These are phyloP conservation scores for Sphaerosporella brunnea DNA, from an alignment of 495 filamentous ascomycete genomes.

Conservation along the genomic window DNA sequence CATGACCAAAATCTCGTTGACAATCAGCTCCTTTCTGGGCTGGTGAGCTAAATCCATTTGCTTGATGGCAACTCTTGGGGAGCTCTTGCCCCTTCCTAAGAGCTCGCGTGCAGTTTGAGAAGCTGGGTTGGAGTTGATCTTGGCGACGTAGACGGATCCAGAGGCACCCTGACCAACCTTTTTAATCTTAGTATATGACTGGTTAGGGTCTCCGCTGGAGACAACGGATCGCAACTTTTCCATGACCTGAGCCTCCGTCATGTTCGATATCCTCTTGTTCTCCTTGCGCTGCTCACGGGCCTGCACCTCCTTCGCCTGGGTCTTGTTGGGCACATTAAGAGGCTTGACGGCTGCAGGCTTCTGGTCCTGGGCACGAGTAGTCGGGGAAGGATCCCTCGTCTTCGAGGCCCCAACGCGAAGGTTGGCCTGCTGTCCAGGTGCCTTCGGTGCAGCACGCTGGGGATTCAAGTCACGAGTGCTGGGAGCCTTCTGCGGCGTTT, in stretches of 20 bases:
- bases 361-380: conserved; percentile 7
- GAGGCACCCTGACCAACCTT: conserved; percentile 98
- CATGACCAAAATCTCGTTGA: conserved; percentile 99
- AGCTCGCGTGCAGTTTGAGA: conserved; percentile 25
- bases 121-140: conserved; percentile 43
- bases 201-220: conserved; percentile 74
- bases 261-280: conserved; percentile 83
- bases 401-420: conserved; percentile 3
- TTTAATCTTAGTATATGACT: conserved; percentile 94
- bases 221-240: conserved; percentile 80
- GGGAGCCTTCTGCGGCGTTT: conserved; percentile 15
- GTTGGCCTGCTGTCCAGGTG: conserved; percentile 29
- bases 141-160: conserved; percentile 92
- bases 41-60: conserved; percentile 98
- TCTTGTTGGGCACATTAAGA: conserved; percentile 71
- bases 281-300: conserved; percentile 49
- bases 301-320: conserved; percentile 29
- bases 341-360: conserved; percentile 47
- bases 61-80: conserved; percentile 82
- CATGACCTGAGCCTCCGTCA: conserved; percentile 96
- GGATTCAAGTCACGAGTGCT: conserved; percentile 19
- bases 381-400: conserved; percentile 20
- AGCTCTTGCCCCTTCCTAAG: conserved; percentile 15
- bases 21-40: conserved; percentile 93
- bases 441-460: conserved; percentile 34